A percentile compares a stretch with the other conserved stretches of the same genome.
phyloP scores from a whole-genome alignment of 495 filamentous ascomycete species.

The Penicillium ochrochloron region DNA sequence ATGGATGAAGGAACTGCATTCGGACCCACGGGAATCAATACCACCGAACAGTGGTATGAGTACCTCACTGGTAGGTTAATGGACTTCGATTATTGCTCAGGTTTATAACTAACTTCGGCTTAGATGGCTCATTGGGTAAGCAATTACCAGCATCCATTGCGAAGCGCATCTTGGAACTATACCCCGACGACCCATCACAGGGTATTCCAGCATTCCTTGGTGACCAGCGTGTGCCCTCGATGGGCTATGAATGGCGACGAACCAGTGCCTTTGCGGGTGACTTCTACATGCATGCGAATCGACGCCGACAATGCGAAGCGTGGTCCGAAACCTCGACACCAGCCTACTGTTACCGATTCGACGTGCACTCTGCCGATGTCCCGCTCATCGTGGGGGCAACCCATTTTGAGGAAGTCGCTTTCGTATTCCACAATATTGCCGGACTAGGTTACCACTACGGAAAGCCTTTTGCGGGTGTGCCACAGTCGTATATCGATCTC shows the following conservation, averaged over 20 bases:
- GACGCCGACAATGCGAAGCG: slow-evolving; percentile 57
- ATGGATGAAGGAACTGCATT: slow-evolving; percentile 56
- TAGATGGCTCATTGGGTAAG: slow-evolving; percentile 37
- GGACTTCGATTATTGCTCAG: background rate
- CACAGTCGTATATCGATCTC: slow-evolving; percentile 49
- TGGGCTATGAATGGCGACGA: slow-evolving; percentile 54
- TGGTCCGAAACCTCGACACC: slow-evolving; percentile 50
- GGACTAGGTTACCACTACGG: slow-evolving; percentile 55
- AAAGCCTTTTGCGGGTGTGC: slow-evolving; percentile 51
- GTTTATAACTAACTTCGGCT: background rate
- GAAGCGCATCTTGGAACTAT: slow-evolving; percentile 49
- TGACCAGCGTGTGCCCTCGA: slow-evolving; percentile 43
- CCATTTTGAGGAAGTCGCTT: slow-evolving; percentile 66
- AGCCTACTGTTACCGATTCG: slow-evolving; percentile 68
- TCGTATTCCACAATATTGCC: slow-evolving; percentile 62
- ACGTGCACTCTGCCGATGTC: slow-evolving; percentile 49
- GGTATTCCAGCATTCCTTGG: slow-evolving; percentile 52
- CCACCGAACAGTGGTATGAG: slow-evolving; percentile 48
- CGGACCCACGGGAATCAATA: slow-evolving; percentile 49
- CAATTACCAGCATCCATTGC: slow-evolving; percentile 39
- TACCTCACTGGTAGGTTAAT: slow-evolving; percentile 43
- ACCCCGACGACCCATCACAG: slow-evolving; percentile 53
- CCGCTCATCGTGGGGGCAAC: slow-evolving; percentile 45
- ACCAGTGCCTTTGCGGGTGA: slow-evolving; percentile 59
- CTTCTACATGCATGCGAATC: slow-evolving; percentile 57